Base-by-base conservation (phyloP, 1,284 basidiomycete genomes). In the Schizophyllum amplum region DNA sequence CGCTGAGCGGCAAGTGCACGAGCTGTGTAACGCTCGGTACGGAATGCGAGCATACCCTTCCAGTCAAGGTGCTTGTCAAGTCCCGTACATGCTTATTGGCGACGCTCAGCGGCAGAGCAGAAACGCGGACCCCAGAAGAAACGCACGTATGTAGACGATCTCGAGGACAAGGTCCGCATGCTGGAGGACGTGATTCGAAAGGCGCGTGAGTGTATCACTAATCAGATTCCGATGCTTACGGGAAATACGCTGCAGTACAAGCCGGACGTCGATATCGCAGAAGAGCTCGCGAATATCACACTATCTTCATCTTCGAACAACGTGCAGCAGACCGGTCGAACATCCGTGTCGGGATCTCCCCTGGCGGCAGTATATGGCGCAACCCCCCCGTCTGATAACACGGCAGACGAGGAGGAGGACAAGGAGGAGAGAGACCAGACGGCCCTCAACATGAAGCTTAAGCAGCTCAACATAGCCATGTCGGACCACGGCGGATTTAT, bases 111-210 rank as follows among this genome's bases (percentile, higher is more conserved):
- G 21, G 20, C 51, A 24, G 47, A 47, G 21, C 49, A 83, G 75
- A 81, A 86, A 73, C 78, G 86, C 55, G 82, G 87, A 33, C 81
- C 85, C 50, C 76, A 86, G 55, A 83, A 87, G 70, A 84, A 84
- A 76, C 71, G 61, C 48, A 65, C 58, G 4, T 55, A 84, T 64
- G 75, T 85, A 26, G 82, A 81, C 57, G 73, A 72, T 15, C 69
- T 87, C 4, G 84, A 87, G 64, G 77, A 76, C 47, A 74, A 81
- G 6, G 71, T 86, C 13, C 74, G 76, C 42, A 76, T 77, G 51
- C 73, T 87, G 72, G 82, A 87, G 66, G 70, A 70, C 9, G 70
- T 83, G 17, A 65, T 84, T 22, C 69, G 72, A 24, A 70, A 70
- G 59, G 80, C 81, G 55, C 52, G 65, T 59, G 42, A 24, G 13